Percentiles rank a stretch among this genome's conserved stretches.
These are phyloP conservation scores for Euphrasia arctica DNA, from an alignment of 305 asterid species.

Conservation along the genomic window DNA sequence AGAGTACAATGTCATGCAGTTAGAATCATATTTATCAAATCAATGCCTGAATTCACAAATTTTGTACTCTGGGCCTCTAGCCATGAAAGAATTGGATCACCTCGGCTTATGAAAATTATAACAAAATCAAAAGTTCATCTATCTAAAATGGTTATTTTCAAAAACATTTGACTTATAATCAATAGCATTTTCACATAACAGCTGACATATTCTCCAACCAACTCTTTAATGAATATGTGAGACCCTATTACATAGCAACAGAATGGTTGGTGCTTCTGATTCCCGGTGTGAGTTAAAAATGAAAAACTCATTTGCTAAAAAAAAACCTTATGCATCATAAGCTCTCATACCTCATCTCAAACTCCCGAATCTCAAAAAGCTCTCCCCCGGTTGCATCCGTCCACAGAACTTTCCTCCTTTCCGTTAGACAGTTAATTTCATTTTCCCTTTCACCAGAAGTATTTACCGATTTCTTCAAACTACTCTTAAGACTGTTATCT, in stretches of 20 bases:
- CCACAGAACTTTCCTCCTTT: constrained; percentile 85
- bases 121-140: neutral
- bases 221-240: neutral
- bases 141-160: neutral
- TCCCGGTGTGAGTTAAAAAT: neutral
- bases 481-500: constrained; percentile 55
- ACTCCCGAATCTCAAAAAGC: constrained; percentile 76
- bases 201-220: neutral
- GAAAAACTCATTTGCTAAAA: neutral
- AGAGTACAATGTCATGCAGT: no score
- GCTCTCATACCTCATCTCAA: constrained; percentile 71
- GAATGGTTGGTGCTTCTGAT: neutral
- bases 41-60: neutral
- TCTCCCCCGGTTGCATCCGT: constrained; percentile 74
- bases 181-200: no score
- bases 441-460: constrained; percentile 32
- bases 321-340: constrained; percentile 4
- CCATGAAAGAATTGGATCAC: neutral
- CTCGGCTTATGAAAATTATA: neutral
- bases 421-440: constrained; percentile 38
- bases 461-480: constrained; percentile 62
- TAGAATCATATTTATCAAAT: no score
- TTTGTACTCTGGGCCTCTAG: neutral
- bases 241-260: neutral
- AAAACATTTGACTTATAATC: neutral